Percentiles rank a stretch among this genome's conserved stretches.
phyloP scores from a whole-genome alignment of 2,329 filamentous ascomycete genomes.

The Aspergillus niger region DNA sequence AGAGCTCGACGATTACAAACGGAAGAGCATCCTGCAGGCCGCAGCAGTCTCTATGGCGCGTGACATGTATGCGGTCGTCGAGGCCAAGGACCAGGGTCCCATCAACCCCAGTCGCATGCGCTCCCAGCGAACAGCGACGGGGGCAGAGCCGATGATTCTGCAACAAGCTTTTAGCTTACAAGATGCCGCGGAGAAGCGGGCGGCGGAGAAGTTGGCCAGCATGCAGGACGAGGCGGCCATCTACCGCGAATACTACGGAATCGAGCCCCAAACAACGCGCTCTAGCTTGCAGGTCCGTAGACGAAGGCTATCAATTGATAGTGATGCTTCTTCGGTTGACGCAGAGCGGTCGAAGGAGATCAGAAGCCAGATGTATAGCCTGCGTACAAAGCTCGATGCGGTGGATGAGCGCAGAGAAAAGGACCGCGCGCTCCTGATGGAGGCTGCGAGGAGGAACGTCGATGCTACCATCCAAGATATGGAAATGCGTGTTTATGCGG shows the following conservation, averaged over 20 bases:
- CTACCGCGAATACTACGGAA: constrained; percentile 77
- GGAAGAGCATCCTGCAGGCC: constrained; percentile 72
- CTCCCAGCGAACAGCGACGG: constrained; percentile 34
- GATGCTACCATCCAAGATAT: constrained; percentile 74
- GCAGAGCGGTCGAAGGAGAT: constrained; percentile 71
- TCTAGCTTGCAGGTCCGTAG: constrained; percentile 59
- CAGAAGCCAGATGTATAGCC: constrained; percentile 74
- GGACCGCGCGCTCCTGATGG: constrained; percentile 74
- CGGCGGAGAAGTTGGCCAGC: constrained; percentile 78
- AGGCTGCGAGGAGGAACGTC: constrained; percentile 84
- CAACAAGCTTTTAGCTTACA: constrained; percentile 61
- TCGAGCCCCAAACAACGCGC: constrained; percentile 47
- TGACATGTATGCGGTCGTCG: constrained; percentile 72
- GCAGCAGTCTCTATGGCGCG: constrained; percentile 88
- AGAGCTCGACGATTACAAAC: constrained; percentile 73
- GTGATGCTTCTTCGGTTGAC: constrained; percentile 61
- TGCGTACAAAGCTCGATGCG: constrained; percentile 64
- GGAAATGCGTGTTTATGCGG: constrained; percentile 75
- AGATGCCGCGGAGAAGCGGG: constrained; percentile 82
- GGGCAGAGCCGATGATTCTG: constrained; percentile 25
- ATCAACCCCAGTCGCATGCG: constrained; percentile 37
- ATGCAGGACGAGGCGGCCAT: constrained; percentile 71
- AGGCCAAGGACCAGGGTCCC: constrained; percentile 39
- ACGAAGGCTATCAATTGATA: constrained; percentile 68
- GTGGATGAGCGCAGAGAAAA: constrained; percentile 55